Conservation (phyloP, 75 land plant species). For the Selaginella moellendorffii region DNA sequence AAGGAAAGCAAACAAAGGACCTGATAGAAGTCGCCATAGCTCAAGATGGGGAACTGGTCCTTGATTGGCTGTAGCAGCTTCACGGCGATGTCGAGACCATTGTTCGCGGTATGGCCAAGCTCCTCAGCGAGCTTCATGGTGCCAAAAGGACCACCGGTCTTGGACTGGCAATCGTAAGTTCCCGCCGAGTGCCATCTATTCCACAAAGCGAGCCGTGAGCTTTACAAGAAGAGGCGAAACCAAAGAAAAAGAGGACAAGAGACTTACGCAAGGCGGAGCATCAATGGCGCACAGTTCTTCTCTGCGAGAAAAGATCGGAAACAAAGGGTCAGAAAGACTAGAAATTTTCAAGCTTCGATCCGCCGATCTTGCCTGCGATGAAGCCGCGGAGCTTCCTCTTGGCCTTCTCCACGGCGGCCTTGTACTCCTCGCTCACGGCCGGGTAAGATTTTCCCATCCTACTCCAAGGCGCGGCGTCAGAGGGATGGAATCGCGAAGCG, state of each 20-base stretch:
- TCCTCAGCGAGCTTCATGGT: slow-evolving; percentile 26
- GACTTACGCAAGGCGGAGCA: slow-evolving; percentile 35
- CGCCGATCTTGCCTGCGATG: slow-evolving; percentile 11
- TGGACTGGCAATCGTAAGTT: slow-evolving; percentile 24
- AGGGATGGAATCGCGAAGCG: not conserved
- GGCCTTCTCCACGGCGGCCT: slow-evolving; percentile 13
- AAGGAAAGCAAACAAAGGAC: too few relatives aligned
- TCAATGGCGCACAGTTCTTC: slow-evolving; percentile 33
- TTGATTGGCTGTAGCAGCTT: slow-evolving; percentile 33
- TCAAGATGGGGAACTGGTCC: slow-evolving; percentile 25
- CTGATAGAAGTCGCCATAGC: slow-evolving; percentile 37
- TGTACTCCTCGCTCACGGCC: slow-evolving; percentile 17
- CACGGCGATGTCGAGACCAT: slow-evolving; percentile 33
- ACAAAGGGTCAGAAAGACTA: slow-evolving; percentile 4
- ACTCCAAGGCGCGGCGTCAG: not conserved
- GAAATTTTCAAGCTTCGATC: not conserved
- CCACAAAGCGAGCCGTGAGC: too few relatives aligned
- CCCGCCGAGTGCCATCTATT: slow-evolving; percentile 47
- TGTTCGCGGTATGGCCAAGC: slow-evolving; percentile 31
- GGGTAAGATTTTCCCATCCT: slow-evolving; percentile 21
- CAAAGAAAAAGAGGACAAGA: not conserved
- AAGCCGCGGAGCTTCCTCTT: slow-evolving; percentile 22
- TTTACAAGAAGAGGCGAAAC: too few relatives aligned
- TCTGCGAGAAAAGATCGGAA: slow-evolving; percentile 16
- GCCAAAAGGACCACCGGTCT: slow-evolving; percentile 37